Conservation (phyloP, 23 red algal genomes). For the Chondrus crispus region DNA sequence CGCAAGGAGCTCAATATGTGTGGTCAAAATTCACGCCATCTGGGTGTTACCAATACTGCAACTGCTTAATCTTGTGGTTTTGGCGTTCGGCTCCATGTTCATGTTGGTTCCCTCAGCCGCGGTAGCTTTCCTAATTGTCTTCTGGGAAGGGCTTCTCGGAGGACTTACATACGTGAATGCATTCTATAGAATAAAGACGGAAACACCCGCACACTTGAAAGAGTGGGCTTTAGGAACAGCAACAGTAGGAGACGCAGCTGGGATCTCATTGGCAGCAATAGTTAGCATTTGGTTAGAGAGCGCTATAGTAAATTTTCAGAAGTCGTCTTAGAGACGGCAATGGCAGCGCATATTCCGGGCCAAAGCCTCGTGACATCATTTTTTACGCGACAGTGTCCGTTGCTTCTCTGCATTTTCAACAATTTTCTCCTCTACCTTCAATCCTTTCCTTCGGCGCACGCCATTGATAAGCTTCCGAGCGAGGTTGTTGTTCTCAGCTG, state of each 20-base stretch:
- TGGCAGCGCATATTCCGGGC: not conserved
- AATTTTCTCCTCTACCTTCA: constrained; percentile 83
- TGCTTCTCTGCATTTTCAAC: constrained; percentile 97
- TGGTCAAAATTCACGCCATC: not conserved
- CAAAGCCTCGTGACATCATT: constrained; percentile 45
- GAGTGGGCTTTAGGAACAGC: constrained; percentile 36
- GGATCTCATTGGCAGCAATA: constrained; percentile 21
- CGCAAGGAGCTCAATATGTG: not conserved
- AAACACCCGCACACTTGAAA: not conserved
- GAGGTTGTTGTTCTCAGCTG: constrained; percentile 83
- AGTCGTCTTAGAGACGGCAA: too few species aligned
- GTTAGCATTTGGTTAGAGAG: constrained; percentile 6
- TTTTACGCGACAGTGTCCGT: constrained; percentile 91
- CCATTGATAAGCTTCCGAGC: constrained; percentile 79
- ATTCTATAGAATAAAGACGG: not conserved
- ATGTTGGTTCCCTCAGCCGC: not conserved
- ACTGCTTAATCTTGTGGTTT: not conserved
- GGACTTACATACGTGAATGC: constrained; percentile 37
- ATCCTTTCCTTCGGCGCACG: constrained; percentile 80
- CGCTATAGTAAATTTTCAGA: too few species aligned
- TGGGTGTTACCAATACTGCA: constrained; percentile 37
- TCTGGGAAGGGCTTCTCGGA: constrained; percentile 23
- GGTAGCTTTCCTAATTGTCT: not conserved
- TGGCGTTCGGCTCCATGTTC: not conserved
- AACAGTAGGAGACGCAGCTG: constrained; percentile 26